Percentiles rank a stretch among this genome's conserved stretches.
phyloP scores from a whole-genome alignment of 2,329 filamentous ascomycete genomes.

The Aspergillus versicolor region DNA sequence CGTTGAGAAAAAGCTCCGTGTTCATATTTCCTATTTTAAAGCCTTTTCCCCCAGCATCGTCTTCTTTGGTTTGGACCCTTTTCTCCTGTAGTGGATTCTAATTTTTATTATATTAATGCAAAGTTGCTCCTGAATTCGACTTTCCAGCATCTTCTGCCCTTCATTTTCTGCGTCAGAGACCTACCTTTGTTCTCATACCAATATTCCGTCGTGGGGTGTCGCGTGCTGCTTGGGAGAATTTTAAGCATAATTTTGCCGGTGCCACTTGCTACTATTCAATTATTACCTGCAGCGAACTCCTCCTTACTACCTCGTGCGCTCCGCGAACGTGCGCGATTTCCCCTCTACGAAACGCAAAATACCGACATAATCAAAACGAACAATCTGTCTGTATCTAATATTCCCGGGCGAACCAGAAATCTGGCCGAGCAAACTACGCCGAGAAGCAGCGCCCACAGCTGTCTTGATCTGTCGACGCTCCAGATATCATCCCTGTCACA shows the following conservation, averaged over 20 bases:
- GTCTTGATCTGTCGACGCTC: constrained; percentile 42
- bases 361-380: background rate
- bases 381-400: constrained; percentile 10
- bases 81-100: background rate
- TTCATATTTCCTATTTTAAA: no score
- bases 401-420: constrained; percentile 32
- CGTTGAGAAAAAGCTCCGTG: background rate
- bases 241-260: constrained; percentile 4
- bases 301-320: background rate
- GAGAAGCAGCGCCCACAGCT: constrained; percentile 44
- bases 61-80: background rate
- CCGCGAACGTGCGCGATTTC: background rate
- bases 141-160: background rate
- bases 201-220: constrained; percentile 4
- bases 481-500: constrained; percentile 31
- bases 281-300: constrained; percentile 3
- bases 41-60: background rate
- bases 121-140: background rate
- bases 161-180: background rate
- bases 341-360: constrained; percentile 1
- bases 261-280: background rate
- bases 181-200: background rate
- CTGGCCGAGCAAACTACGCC: constrained; percentile 41
- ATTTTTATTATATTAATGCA: background rate
- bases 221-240: background rate